Base-by-base conservation (phyloP, 331 rosid genomes). In the Malus hybrid region DNA sequence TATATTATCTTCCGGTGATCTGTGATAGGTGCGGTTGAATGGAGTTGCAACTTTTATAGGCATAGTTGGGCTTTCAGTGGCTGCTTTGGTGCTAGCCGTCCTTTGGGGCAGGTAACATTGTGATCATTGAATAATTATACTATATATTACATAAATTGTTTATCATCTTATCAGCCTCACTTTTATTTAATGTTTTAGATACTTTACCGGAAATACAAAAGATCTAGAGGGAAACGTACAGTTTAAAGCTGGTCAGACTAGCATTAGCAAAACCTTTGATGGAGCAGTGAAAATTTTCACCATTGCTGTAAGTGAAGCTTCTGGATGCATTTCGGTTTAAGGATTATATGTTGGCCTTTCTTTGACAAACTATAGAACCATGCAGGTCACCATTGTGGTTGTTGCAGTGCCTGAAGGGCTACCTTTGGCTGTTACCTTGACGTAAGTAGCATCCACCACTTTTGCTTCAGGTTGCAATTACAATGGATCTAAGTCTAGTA, bases 371-470 rank as follows among this genome's bases (percentile, higher is more conserved):
- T 75, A 20, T 76, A 71, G 83, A 87, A 83, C 80, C 75, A 29
- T 84, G 71, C 86, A 95, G 99, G 99, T 95, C 67, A 95, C 97
- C 34, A 95, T 95, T 82, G 99, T 95, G 81, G 99, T 95, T 67
- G 99, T 95, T 89, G 97, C 99, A 22, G 99, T 95, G 76, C 97
- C 97, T 46, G 99, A 95, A 83, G 99, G 99, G 78, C 92, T 95
- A 31, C 99, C 99, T 76, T 81, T 95, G 86, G 99, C 99, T 31
- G 99, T 95, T 71, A 95, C 99, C 66, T 85, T 95, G 82, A 92
- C 97, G 99, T 92, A 86, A 80, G 97, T 83, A n/a, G 73, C 64
- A 72, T 57, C 72, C 63, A 52, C 60, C 39, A 71, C 22, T 31
- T 16, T 69, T 73, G 52, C 66, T 72, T 80, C 73, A 11, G 61